Base-by-base conservation (phyloP, 495 filamentous ascomycete genomes). In the Acidomyces sp. region DNA sequence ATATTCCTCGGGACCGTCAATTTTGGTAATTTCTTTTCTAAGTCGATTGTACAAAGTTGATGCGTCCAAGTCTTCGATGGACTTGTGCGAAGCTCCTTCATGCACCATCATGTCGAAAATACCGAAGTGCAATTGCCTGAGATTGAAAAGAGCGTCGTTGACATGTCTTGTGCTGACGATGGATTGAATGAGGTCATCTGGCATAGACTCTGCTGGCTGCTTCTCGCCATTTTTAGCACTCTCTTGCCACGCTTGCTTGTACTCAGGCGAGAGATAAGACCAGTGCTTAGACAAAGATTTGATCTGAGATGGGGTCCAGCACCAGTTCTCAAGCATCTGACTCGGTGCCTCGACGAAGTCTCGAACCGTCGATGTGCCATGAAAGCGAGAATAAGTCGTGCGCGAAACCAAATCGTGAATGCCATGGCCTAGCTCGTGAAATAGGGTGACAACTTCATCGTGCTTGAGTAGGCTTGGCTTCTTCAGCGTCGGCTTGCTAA, bases 311-410 rank as follows among this genome's bases (percentile, higher is more conserved):
- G 77, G 72, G 1, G 71, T 77, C 76, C 77, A 81, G 65, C 74
- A 80, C 78, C 78, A 83, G 59, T 82, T 81, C 61, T 82, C 78
- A 2, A 83, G 66, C 75, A 82, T 79, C 51, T 82, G 79, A 39
- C 65, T 71, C 23, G 78, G 78, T 4, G 75, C 75, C 57, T 82
- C 78, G 55, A 80, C 78, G 48, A 81, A 82, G 62, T 83, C 78
- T 15, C 75, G 69, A 7, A 78, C 77, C 2, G 75, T 78, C 53
- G 61, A 74, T n/a, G 76, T 79, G 43, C 78, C 78, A 56, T 81
- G 78, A 67, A 83, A 82, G 41, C 74, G 74, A 3, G 77, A 77
- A 64, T 78, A 80, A 16, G 56, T 72, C 7, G 78, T 80, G 30
- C 67, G 61, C 16, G 71, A 66, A 4, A 80, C 76, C 7, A 82